Base-by-base conservation (phyloP, 1,284 basidiomycete species). In the Fomitopsis palustris region DNA sequence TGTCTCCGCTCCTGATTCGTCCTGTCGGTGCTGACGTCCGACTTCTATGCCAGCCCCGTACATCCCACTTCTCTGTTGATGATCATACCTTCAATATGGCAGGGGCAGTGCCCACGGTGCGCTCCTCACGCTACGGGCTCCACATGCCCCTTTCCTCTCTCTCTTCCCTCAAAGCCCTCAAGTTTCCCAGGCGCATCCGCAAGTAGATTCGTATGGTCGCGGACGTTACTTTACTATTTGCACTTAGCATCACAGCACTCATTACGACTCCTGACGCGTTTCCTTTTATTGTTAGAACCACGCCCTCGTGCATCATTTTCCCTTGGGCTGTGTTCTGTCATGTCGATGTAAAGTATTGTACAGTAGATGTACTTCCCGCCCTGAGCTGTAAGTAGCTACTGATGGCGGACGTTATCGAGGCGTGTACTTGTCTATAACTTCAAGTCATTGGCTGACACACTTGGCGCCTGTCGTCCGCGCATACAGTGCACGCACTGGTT, bases 111-210 rank as follows among this genome's bases (percentile, higher is more conserved):
- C 33, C 33, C 12, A 37, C 35, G 9, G 51, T 42, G 53, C 53
- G 53, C 5, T 16, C 53, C 35, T 42, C 39, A 9, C 47, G 29
- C 35, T 53, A 33, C 16, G 17, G 23, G 4, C 56, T 35, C 49
- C 47, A 38, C 23, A 41, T 57, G 39, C 49, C 27, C 12, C n/a
- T 33, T 16, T 16, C 42, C 21, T 29, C 41, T 19, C 16, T 52
- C 49, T 57, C 42, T 23, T 41, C 37, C 23, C 49, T 43, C 37
- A 57, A 53, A 49, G 39, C 56, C n/a, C 43, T 57, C 51, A 57
- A 33, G 27, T 53, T 57, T 27, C 49, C 47, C 25, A 52, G 56
- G 49, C 49, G 49, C 19, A 47, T 31, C n/a, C 17, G 37, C 43
- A 43, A 51, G 55, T 51, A 51, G 55, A 23, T 35, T 37, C 33